Base-by-base conservation (phyloP, 352 stramenopile genomes). In the Pythium dissimile region DNA sequence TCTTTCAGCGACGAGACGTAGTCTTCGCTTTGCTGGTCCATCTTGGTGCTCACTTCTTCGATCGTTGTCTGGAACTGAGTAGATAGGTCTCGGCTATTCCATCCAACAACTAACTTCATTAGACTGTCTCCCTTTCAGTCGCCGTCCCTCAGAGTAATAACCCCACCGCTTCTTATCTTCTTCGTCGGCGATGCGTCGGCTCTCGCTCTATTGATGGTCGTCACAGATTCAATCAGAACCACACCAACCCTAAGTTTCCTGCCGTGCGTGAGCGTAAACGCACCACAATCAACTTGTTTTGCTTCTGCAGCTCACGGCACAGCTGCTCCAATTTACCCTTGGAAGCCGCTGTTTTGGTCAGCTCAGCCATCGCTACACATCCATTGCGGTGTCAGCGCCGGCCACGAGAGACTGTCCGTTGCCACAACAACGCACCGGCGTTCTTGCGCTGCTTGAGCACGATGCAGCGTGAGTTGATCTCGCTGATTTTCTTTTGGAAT, bases 11-110 rank as follows among this genome's bases (percentile, higher is more conserved):
- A 90, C 3, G 77, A 62, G 47, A 95, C 75, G 61, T 95, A 93
- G 64, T 95, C 85, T 23, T 92, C 73, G 31, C 79, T 72, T 49
- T 95, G 83, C 39, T 92, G 75, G 31, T 95, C 85, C 85, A 95
- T 95, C 63, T 93, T 95, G n/a, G 69, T 56, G 64, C 85, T 91
- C 43, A 95, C 85, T 69, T 93, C 83, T 61, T 93, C 85, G 27
- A 95, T 93, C 18, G 85, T 95, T 42, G 78, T 93, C 27, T 95
- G 81, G 31, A 95, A 95, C 43, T 92, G 83, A 11, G 66, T 47
- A 16, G 79, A 92, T 35, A 95, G 54, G 21, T 92, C 79, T 18
- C 80, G 77, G 15, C 83, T 92, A 51, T 2, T 54, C 1, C 24
- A 21, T 9, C 9, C 2, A 59, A 13, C 26, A 44, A 4, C 18